These are phyloP conservation scores for Diophrys appendiculata DNA, from an alignment of 73 alveolate genomes.

Conservation along the genomic window DNA sequence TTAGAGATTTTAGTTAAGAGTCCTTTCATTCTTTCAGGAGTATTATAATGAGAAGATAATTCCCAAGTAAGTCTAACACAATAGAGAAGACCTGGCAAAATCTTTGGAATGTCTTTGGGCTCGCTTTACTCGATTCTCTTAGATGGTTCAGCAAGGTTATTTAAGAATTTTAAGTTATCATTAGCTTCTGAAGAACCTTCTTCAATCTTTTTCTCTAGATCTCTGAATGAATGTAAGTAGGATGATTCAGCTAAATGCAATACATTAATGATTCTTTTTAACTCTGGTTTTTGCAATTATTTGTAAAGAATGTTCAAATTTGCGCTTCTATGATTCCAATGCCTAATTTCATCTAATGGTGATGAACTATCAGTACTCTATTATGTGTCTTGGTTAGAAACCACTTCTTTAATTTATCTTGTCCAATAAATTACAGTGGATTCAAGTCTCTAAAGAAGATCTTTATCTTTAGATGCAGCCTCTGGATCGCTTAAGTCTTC, in stretches of 20 bases:
- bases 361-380: conserved; percentile 76
- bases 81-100: conserved; percentile 85
- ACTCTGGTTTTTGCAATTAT: conserved; percentile 83
- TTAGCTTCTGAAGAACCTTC: conserved; percentile 86
- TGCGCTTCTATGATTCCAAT: conserved; percentile 83
- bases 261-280: conserved; percentile 77
- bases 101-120: conserved; percentile 85
- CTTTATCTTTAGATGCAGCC: conserved; percentile 98
- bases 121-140: conserved; percentile 75
- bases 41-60: conserved; percentile 82
- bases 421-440: conserved; percentile 97
- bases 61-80: conserved; percentile 92
- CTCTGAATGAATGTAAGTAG: conserved; percentile 77
- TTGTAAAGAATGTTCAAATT: conserved; percentile 75
- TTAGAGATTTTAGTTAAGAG: conserved; percentile 92
- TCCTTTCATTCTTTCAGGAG: conserved; percentile 90
- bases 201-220: conserved; percentile 76
- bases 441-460: conserved; percentile 94
- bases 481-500: conserved; percentile 94
- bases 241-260: conserved; percentile 77
- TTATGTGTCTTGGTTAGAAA: conserved; percentile 92
- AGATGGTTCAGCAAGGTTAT: conserved; percentile 85
- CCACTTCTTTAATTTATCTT: conserved; percentile 96
- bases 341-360: conserved; percentile 88
- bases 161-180: conserved; percentile 77